Percentiles rank a stretch among this genome's conserved stretches.
These are phyloP conservation scores for Circinella minor DNA, from an alignment of 371 early-diverging fungal species.

Conservation along the genomic window DNA sequence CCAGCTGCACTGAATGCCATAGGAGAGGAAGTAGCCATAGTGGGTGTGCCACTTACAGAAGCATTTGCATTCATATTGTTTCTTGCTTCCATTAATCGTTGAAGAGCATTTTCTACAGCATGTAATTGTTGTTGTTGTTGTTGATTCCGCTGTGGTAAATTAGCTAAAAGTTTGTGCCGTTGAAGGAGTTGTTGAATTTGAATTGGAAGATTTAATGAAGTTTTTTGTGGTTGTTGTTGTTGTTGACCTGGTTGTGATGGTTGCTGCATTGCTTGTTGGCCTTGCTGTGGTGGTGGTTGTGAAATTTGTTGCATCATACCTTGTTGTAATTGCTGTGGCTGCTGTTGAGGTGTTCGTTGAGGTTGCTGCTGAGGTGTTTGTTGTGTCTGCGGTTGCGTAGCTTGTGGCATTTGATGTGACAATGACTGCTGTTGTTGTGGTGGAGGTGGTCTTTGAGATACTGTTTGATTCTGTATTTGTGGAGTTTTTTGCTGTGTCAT, in stretches of 20 bases:
- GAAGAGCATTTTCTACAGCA: slow-evolving; percentile 20
- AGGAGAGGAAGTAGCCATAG: slow-evolving; percentile 21
- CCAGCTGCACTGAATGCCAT: slow-evolving; percentile 18
- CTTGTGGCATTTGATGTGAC: slow-evolving; percentile 15
- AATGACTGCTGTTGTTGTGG: slow-evolving; percentile 17
- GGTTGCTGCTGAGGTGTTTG: slow-evolving; percentile 16
- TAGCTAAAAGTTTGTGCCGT: slow-evolving; percentile 8
- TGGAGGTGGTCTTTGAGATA: slow-evolving; percentile 18
- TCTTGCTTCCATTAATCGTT: slow-evolving; percentile 12
- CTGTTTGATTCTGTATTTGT: slow-evolving; percentile 9
- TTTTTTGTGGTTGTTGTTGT: slow-evolving; percentile 20
- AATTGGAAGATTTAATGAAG: neutral
- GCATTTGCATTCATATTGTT: slow-evolving; percentile 11
- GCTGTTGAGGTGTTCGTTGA: slow-evolving; percentile 18
- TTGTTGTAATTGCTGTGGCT: slow-evolving; percentile 22
- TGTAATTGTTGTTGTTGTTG: slow-evolving; percentile 43
- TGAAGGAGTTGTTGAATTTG: slow-evolving; percentile 19
- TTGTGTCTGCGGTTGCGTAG: slow-evolving; percentile 16
- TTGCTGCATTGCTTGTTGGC: slow-evolving; percentile 29
- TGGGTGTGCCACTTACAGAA: slow-evolving; percentile 13
- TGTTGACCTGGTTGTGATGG: slow-evolving; percentile 28
- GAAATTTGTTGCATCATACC: slow-evolving; percentile 23
- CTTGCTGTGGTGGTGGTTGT: slow-evolving; percentile 24
- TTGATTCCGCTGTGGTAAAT: slow-evolving; percentile 7
- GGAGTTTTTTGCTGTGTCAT: neutral